A percentile compares a stretch with the other conserved stretches of the same genome.
phyloP scores from a whole-genome alignment of 2,329 filamentous ascomycete genomes.

The Whalleya microplaca region DNA sequence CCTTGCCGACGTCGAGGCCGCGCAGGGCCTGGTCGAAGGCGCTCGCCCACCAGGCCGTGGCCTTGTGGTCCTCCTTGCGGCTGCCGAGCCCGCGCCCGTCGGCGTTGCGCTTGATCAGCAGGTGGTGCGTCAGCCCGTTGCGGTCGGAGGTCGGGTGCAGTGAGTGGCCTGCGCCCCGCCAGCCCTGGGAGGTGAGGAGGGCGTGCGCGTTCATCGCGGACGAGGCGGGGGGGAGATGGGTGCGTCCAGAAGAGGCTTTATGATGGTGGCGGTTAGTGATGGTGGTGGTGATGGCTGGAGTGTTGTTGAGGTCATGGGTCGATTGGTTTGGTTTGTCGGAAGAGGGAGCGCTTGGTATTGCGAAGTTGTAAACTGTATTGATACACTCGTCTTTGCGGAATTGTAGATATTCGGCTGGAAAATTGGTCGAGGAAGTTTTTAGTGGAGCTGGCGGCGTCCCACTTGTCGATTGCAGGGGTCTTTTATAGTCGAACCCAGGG shows the following conservation, averaged over 20 bases:
- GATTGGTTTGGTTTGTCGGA: too few species aligned
- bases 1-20: constrained; percentile 68
- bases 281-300: too few species aligned
- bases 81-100: constrained; percentile 82
- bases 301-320: not conserved
- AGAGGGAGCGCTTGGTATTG: not conserved
- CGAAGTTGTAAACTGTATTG: too few species aligned
- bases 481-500: too few species aligned
- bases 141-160: constrained; percentile 75
- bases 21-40: constrained; percentile 92
- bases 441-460: too few species aligned
- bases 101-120: constrained; percentile 81
- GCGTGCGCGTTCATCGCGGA: constrained; percentile 79
- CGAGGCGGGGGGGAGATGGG: not conserved
- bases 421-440: not conserved
- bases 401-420: not conserved
- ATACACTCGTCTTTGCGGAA: not conserved
- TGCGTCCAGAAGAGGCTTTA: too few species aligned
- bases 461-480: too few species aligned
- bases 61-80: constrained; percentile 66
- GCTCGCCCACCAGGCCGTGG: constrained; percentile 95
- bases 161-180: constrained; percentile 86
- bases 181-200: constrained; percentile 84
- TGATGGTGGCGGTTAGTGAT: too few species aligned
- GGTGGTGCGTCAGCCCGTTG: constrained; percentile 79